Percentiles rank a stretch among this genome's conserved stretches.
phyloP scores from a whole-genome alignment of 345 rosid species.

The Salix koriyanagi region DNA sequence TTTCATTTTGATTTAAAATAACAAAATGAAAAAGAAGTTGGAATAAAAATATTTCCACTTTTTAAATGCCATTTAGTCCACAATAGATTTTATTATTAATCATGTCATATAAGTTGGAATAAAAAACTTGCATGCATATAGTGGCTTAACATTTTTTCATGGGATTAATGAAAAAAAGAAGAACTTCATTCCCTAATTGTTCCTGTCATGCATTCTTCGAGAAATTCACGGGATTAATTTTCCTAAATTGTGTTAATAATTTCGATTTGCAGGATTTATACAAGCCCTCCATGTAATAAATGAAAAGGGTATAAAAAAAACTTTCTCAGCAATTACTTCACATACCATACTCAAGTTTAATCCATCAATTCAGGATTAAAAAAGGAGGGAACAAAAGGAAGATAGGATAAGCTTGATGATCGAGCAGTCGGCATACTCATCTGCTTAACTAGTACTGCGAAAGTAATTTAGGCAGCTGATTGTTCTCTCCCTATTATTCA shows the following conservation, averaged over 20 bases:
- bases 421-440: not conserved
- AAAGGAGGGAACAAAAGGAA: not conserved
- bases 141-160: not conserved
- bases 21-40: no score
- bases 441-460: not conserved
- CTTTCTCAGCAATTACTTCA: no score
- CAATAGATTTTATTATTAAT: not conserved
- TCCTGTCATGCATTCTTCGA: not conserved
- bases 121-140: no score
- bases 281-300: no score
- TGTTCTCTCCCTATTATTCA: not conserved
- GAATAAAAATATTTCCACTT: not conserved
- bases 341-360: no score
- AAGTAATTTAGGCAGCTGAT: not conserved
- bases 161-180: not conserved
- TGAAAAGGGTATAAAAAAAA: no score
- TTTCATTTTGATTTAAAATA: no score
- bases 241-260: no score
- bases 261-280: no score
- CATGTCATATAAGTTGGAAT: not conserved
- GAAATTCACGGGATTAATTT: no score
- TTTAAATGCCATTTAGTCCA: not conserved
- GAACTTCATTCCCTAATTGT: not conserved
- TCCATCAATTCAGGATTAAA: no score
- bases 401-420: not conserved